Conservation (phyloP, 2,329 filamentous ascomycete genomes). For the Colletotrichum sp. region DNA sequence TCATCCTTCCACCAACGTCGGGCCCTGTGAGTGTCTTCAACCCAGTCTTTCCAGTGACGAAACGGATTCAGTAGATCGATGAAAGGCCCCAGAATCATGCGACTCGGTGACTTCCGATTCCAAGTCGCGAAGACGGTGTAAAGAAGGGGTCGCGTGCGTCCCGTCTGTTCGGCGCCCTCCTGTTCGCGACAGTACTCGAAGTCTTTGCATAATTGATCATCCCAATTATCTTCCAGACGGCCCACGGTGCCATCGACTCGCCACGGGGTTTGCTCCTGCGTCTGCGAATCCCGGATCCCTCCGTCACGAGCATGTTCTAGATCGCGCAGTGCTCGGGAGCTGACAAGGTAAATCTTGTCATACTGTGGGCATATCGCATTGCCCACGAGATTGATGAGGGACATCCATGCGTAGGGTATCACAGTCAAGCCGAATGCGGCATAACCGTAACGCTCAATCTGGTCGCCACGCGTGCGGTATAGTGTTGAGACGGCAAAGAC, state of each 20-base stretch:
- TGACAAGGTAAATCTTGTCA: rapidly evolving
- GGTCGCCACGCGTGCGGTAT: not conserved
- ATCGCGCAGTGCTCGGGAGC: not conserved
- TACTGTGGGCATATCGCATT: not conserved
- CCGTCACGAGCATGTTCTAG: rapidly evolving
- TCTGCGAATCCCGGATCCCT: not conserved
- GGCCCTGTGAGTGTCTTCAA: not conserved
- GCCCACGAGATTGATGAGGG: not conserved
- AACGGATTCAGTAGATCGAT: not conserved
- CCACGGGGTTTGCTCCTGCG: not conserved
- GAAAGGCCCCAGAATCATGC: not conserved
- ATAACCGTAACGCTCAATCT: not conserved
- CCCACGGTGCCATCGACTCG: not conserved
- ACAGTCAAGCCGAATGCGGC: not conserved
- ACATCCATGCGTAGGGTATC: not conserved
- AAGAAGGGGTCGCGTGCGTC: not conserved
- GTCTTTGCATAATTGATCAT: not conserved
- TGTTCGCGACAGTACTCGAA: not conserved
- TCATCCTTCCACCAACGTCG: not conserved
- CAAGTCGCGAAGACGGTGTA: not conserved
- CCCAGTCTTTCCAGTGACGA: not conserved
- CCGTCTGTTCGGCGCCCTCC: not conserved
- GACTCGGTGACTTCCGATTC: not conserved
- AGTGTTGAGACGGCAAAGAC: not conserved
- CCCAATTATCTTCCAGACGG: not conserved